Evolutionary conservation across 345 rosid genomes (phyloP).

Genomic region (Acer negundo): DNA sequence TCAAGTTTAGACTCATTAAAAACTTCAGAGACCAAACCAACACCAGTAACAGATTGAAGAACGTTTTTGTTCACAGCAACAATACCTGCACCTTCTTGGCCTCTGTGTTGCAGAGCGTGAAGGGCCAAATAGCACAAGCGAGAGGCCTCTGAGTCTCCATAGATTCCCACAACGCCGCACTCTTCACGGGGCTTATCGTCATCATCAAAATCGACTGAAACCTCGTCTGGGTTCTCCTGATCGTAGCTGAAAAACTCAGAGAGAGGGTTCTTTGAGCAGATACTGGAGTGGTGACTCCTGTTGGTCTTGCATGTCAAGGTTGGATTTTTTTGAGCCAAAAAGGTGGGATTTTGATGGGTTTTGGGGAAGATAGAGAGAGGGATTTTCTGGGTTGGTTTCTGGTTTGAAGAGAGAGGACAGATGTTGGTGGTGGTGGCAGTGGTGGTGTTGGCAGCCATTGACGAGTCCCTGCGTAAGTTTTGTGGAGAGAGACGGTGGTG

Average conservation of each 20-base stretch:
- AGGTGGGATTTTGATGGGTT: conserved; percentile 48
- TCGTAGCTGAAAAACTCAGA: conserved; percentile 25
- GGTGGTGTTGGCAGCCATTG: conserved; percentile 40
- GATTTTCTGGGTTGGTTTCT: conserved; percentile 27
- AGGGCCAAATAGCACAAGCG: conserved; percentile 92
- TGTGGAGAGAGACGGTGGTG: neutral
- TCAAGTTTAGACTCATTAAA: conserved; percentile 86
- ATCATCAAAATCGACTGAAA: conserved; percentile 17
- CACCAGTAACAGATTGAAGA: conserved; percentile 84
- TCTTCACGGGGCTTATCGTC: conserved; percentile 93
- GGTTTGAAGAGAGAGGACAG: conserved; percentile 22
- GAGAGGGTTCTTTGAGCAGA: conserved; percentile 49
- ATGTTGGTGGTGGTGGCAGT: conserved; percentile 19
- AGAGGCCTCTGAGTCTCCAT: conserved; percentile 89
- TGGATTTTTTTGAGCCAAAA: conserved; percentile 14
- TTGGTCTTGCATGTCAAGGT: conserved; percentile 24
- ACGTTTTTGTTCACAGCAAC: conserved; percentile 74
- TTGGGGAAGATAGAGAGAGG: conserved; percentile 29
- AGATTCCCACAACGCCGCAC: conserved; percentile 97
- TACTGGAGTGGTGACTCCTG: conserved; percentile 17
- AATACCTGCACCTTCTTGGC: conserved; percentile 99
- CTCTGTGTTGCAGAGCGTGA: conserved; percentile 95
- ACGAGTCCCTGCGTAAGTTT: neutral
- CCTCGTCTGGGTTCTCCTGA: conserved; percentile 22
- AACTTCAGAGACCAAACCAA: conserved; percentile 93